A percentile compares a stretch with the other conserved stretches of the same genome.
phyloP scores from a whole-genome alignment of 306 rosid species.

The Senna siamea region DNA sequence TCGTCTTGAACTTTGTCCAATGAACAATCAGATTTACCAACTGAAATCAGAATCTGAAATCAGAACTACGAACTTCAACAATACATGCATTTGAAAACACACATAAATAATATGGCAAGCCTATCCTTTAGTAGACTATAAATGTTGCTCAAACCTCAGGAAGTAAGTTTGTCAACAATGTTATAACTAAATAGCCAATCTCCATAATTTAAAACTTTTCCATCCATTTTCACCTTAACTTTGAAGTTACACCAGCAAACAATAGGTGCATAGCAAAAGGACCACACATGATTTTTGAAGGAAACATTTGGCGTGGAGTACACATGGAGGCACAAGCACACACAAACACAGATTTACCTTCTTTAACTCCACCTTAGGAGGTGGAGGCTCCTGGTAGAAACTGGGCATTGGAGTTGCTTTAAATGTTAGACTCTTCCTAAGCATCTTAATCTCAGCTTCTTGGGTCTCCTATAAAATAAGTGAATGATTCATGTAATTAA shows the following conservation, averaged over 20 bases:
- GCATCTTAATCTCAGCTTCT: constrained; percentile 78
- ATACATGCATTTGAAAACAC: neutral
- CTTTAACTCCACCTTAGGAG: constrained; percentile 71
- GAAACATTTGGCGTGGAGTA: constrained; percentile 8
- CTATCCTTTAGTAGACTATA: neutral
- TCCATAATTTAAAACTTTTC: neutral
- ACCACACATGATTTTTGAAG: constrained; percentile 4
- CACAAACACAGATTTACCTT: constrained; percentile 46
- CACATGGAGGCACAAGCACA: neutral
- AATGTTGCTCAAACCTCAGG: neutral
- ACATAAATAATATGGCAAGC: neutral
- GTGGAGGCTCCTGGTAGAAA: constrained; percentile 82
- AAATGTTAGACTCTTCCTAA: constrained; percentile 65
- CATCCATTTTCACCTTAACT: neutral
- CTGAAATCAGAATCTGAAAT: neutral
- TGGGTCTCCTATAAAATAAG: constrained; percentile 74
- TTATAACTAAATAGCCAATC: neutral
- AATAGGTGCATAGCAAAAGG: neutral
- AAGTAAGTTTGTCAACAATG: neutral
- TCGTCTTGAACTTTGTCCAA: neutral
- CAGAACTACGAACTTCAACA: constrained; percentile 1
- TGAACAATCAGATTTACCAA: neutral
- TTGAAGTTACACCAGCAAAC: constrained; percentile 8
- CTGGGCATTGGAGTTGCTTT: constrained; percentile 86
- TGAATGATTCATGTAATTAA: constrained; percentile 22